Conservation (phyloP, 306 rosid species). For the Quercus robur region DNA sequence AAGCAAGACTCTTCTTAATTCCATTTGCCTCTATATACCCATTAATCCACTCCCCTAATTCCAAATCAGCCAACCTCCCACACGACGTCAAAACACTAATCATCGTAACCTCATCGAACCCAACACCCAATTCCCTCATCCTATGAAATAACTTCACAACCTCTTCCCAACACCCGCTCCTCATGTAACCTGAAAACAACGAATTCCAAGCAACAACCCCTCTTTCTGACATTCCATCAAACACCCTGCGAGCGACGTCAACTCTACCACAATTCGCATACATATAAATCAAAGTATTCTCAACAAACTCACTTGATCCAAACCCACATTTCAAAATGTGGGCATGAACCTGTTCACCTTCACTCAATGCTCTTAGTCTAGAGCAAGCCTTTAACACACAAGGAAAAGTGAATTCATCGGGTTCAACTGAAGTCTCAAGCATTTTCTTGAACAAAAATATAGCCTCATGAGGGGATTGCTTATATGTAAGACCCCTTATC, state of each 20-base stretch:
- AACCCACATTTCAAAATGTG: slow-evolving; percentile 44
- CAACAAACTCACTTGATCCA: slow-evolving; percentile 27
- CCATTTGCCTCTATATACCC: slow-evolving; percentile 37
- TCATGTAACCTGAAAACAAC: slow-evolving; percentile 45
- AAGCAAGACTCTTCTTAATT: slow-evolving; percentile 28
- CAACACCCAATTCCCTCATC: slow-evolving; percentile 30
- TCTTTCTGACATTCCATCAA: slow-evolving; percentile 42
- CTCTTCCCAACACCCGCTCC: slow-evolving; percentile 47
- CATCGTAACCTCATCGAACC: slow-evolving; percentile 53
- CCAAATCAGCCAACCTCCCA: slow-evolving; percentile 51
- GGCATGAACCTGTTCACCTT: slow-evolving; percentile 53
- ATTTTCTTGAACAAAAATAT: slow-evolving; percentile 44
- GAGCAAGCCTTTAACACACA: slow-evolving; percentile 58
- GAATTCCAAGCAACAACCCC: slow-evolving; percentile 50
- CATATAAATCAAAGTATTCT: slow-evolving; percentile 53
- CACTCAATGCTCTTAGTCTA: slow-evolving; percentile 24
- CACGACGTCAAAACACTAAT: slow-evolving; percentile 49
- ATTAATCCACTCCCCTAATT: slow-evolving; percentile 52
- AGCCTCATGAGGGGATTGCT: slow-evolving; percentile 39
- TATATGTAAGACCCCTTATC: slow-evolving; percentile 42
- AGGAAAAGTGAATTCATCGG: slow-evolving; percentile 43
- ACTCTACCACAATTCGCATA: slow-evolving; percentile 37
- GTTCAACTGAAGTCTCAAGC: slow-evolving; percentile 29
- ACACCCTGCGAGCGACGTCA: slow-evolving; percentile 49
- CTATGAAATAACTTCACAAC: slow-evolving; percentile 39